Base-by-base conservation (phyloP, 192 early-diverging fungal genomes). In the Entophlyctis luteolus region DNA sequence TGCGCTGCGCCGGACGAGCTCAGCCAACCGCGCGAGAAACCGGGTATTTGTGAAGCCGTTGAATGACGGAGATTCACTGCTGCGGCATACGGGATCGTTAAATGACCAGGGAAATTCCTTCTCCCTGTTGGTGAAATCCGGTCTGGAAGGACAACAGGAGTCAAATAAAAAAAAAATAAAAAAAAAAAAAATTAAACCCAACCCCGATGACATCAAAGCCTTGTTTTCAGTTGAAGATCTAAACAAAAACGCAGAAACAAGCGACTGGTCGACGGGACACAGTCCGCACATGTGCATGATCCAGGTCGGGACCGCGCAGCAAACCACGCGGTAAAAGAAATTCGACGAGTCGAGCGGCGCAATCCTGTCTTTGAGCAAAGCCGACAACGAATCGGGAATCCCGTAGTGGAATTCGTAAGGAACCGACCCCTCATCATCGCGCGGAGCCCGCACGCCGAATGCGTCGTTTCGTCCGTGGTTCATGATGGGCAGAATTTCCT, bases 1-100 rank as follows among this genome's bases (percentile, higher is more conserved):
- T 81, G 23, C 76, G 65, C 59, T 89, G 86, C 35, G 86, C 81
- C 79, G 88, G 78, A 55, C 84, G 70, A 29, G 84, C 22, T 66
- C 81, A 29, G 80, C 84, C 2, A 90, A 52, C 56, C 80, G 79
- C 18, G 84, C 84, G 18, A 89, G 70, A 63, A 46, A 48, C n/a
- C 66, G 55, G 5, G 82, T 71, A 55, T 88, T 88, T 2, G 87
- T 83, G 50, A 80, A 70, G 3, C 85, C 87, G 59, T 58, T 68
- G 66, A 70, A 84, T 25, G 73, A 68, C n/a, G 82, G 81, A 18
- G 67, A 58, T 70, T 88, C 81, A 1, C 48, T n/a, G 22, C 45
- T 28, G 42, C 69, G 77, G 48, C 75, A 49, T 37, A 62, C 63
- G 18, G 50, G 55, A 25, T 72, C 42, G 77, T 85, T 76, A 62